Evolutionary conservation across 2,329 filamentous ascomycete species (phyloP), one percentile per base, ranked within the genome.

Genomic region (Microcyclospora tardicrescens): DNA sequence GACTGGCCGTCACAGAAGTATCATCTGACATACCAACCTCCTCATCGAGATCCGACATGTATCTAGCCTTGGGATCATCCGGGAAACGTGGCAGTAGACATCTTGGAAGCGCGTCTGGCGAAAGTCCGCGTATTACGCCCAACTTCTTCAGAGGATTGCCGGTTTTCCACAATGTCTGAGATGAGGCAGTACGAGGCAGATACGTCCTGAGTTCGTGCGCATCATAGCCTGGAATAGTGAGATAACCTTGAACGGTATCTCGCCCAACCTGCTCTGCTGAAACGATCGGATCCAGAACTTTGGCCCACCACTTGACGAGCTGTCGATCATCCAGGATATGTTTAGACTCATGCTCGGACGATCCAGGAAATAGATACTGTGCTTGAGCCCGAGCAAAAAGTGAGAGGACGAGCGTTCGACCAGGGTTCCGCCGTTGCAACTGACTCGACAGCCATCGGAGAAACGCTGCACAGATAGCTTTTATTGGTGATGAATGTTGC

Each of bases 291-390:
- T 95, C 81, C 10, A 95, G 64, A 10, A 89, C 83, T 12, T 76
- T 79, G 55, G 86, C 94, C 91, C 91, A 98, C 91, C 91, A 98
- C 53, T 80, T 84, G 14, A 98, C 84, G 37, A 98, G 66, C 0
- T 83, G 84, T 27, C 86, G 72, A 53, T 98, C 91, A 52, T 94
- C 85, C 8, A 96, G 67, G 0, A 98, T 81, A 64, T 98, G 91
- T 57, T 98, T 98, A 2, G 75, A 74, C 13, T 63, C 61, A 57
- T 95, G 89, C 43, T 93, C 79, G 30, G 86, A 76, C 54, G 89
- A 96, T 0, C 85, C 85, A 0, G 91, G 87, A 56, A 96, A 98
- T 11, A 98, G 72, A 51, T 98, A 98, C 55, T 96, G 91, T 37
- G 81, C 78, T 57, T 96, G 91, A 0, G 91, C 79, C 43, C 91